A percentile compares a stretch with the other conserved stretches of the same genome.
Conservation (phyloP, 2,329 filamentous ascomycete species). For the Volutella citrinella region DNA sequence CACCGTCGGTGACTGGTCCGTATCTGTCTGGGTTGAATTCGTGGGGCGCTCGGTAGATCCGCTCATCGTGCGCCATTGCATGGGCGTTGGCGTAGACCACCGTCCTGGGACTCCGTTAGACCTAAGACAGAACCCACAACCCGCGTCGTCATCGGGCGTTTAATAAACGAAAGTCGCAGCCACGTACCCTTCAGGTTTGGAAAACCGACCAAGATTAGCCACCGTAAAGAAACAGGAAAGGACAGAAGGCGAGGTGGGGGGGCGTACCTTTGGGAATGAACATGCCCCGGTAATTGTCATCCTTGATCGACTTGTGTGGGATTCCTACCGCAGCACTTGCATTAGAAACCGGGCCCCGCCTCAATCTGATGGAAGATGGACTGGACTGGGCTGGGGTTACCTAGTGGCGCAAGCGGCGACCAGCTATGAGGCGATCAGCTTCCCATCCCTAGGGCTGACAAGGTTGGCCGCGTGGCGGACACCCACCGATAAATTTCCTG, state of each 20-base stretch:
- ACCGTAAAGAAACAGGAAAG: no score
- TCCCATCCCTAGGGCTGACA: no score
- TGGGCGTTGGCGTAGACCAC: constrained; percentile 40
- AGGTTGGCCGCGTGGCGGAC: no score
- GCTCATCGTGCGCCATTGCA: constrained; percentile 41
- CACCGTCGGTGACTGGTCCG: constrained; percentile 19
- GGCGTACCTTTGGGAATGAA: constrained; percentile 50
- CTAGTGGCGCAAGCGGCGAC: constrained; percentile 44
- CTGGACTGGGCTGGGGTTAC: constrained; percentile 17
- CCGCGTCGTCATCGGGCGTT: constrained; percentile 5
- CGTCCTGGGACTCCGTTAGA: constrained; percentile 21
- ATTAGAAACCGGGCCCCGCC: constrained; percentile 10
- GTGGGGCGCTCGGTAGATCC: constrained; percentile 38
- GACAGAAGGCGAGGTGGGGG: no score
- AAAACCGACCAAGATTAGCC: no score
- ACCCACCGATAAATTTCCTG: constrained; percentile 40
- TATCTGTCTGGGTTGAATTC: constrained; percentile 48
- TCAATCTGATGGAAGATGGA: no score
- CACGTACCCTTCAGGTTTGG: constrained; percentile 20
- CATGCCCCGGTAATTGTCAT: constrained; percentile 56
- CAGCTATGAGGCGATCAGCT: no score
- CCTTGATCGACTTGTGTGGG: constrained; percentile 51
- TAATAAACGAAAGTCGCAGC: not conserved
- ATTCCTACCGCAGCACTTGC: constrained; percentile 30
- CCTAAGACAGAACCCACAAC: no score